Conservation (phyloP, 352 stramenopile species). For the Thalassiosira livingstoniorum region DNA sequence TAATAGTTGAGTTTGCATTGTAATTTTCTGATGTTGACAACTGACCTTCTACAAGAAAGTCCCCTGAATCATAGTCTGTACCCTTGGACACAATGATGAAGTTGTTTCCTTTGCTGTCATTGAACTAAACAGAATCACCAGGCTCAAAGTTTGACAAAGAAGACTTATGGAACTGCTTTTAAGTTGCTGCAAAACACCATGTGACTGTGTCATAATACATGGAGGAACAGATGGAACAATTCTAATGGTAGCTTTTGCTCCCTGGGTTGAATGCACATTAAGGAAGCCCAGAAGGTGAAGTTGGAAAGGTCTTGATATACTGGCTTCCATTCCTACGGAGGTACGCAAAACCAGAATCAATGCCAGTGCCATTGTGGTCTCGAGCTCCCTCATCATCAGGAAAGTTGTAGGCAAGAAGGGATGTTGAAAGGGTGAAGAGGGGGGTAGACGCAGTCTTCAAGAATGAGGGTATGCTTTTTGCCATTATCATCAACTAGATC, state of each 20-base stretch:
- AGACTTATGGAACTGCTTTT: background rate
- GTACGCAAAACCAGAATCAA: background rate
- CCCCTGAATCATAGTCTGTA: background rate
- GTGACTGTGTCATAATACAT: slow-evolving; percentile 9
- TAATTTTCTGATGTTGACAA: no score
- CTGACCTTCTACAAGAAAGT: no score
- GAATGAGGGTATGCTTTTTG: background rate
- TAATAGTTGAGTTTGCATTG: no score
- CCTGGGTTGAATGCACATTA: slow-evolving; percentile 12
- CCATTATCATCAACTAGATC: slow-evolving; percentile 16
- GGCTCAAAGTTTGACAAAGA: background rate
- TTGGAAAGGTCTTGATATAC: slow-evolving; percentile 11
- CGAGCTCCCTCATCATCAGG: background rate
- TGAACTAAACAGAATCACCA: background rate
- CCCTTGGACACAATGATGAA: background rate
- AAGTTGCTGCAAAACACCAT: background rate
- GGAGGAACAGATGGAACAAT: background rate
- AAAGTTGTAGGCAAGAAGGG: background rate
- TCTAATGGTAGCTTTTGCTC: background rate
- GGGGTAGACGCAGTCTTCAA: slow-evolving; percentile 6
- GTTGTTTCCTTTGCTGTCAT: slow-evolving; percentile 4
- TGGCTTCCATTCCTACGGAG: slow-evolving; percentile 13
- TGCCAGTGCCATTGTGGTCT: slow-evolving; percentile 4
- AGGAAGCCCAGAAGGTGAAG: background rate
- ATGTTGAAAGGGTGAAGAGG: background rate